A percentile compares a stretch with the other conserved stretches of the same genome.
Conservation (phyloP, 2,329 filamentous ascomycete genomes). For the Alternaria viburni region DNA sequence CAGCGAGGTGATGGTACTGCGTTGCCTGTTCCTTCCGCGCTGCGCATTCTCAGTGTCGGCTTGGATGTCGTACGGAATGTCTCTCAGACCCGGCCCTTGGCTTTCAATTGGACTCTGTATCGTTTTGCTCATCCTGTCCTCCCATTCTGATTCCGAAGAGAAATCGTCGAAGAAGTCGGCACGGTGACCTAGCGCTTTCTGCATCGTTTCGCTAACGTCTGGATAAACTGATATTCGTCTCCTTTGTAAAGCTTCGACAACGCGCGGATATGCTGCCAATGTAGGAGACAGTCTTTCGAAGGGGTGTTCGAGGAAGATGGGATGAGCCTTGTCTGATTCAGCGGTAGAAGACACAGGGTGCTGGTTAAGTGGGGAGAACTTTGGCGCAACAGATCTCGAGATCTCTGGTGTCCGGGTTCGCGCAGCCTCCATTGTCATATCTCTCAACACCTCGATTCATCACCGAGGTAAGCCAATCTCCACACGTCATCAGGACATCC, state of each 20-base stretch:
- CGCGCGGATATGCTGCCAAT: conserved; percentile 36
- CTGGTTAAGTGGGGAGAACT: conserved; percentile 12
- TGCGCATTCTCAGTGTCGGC: not conserved
- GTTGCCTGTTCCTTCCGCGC: conserved; percentile 19
- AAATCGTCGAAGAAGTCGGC: conserved; percentile 39
- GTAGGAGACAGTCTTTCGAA: conserved; percentile 37
- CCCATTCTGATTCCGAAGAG: conserved; percentile 33
- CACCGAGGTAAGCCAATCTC: not conserved
- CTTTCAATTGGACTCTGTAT: conserved; percentile 19
- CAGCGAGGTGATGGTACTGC: conserved; percentile 20
- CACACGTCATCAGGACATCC: conserved; percentile 1
- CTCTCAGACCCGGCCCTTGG: conserved; percentile 6
- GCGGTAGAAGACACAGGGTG: conserved; percentile 18
- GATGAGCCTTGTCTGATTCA: conserved; percentile 27
- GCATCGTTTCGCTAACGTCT: conserved; percentile 32
- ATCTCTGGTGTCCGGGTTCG: not conserved
- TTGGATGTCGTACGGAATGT: conserved; percentile 2
- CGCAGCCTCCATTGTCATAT: conserved; percentile 9
- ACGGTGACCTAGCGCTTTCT: conserved; percentile 22
- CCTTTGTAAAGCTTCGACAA: conserved; percentile 28
- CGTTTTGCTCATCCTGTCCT: conserved; percentile 25
- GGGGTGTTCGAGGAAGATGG: conserved; percentile 32
- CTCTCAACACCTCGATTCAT: not conserved
- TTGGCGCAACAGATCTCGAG: not conserved
- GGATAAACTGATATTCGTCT: conserved; percentile 32